These are phyloP conservation scores for Nannochloropsis granulata DNA, from an alignment of 108 stramenopile species.

Conservation along the genomic window DNA sequence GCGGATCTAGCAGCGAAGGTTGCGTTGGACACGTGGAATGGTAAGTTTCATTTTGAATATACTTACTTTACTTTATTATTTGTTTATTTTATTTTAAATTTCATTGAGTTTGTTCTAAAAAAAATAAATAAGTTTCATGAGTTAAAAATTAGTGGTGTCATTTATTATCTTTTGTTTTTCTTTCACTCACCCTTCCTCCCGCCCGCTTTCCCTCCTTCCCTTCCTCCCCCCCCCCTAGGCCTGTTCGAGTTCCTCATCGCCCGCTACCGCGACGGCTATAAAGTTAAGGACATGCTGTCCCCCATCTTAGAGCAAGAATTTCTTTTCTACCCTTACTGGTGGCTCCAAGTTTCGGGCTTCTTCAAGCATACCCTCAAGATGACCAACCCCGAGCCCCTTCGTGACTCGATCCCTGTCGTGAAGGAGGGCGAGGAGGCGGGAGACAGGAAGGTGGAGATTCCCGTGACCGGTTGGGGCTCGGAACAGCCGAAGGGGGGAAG, in stretches of 20 bases:
- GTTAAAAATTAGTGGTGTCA: no score
- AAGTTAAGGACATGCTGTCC: slow-evolving; percentile 15
- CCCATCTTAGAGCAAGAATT: slow-evolving; percentile 13
- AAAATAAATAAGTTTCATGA: no score
- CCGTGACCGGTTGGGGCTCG: no score
- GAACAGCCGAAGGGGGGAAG: no score
- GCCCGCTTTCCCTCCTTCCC: background rate
- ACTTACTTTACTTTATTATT: no score
- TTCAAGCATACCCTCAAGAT: background rate
- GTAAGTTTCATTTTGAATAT: background rate
- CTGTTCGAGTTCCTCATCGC: slow-evolving; percentile 10
- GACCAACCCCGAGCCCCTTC: background rate
- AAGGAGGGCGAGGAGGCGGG: no score
- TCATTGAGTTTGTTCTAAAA: no score
- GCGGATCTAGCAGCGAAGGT: background rate
- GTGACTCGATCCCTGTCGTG: background rate
- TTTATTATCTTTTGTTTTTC: no score
- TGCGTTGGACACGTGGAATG: slow-evolving; percentile 12
- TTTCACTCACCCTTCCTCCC: background rate
- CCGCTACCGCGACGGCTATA: slow-evolving; percentile 30
- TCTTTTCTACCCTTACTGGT: slow-evolving; percentile 35
- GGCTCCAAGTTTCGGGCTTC: slow-evolving; percentile 29
- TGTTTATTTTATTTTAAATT: no score
- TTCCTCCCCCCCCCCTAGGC: background rate
- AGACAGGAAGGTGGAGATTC: no score